Evolutionary conservation across 1,284 basidiomycete species (phyloP), one percentile per base, ranked within the genome.

Genomic region (Trametes polyzona): DNA sequence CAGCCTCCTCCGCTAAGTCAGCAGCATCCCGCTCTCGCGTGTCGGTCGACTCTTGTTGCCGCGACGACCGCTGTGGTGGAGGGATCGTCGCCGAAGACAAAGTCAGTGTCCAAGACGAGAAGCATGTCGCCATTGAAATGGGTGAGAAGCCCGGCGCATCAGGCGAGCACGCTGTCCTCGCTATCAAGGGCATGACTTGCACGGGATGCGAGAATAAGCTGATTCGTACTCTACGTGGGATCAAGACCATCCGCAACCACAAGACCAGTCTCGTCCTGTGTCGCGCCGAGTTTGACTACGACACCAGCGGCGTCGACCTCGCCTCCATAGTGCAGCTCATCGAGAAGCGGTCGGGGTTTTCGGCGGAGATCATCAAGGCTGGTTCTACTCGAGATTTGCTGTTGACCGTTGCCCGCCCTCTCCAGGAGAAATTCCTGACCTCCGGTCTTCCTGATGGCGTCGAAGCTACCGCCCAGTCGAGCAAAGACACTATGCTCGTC

Each of bases 181-280:
- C 71, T 3, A 59, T 72, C 49, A 68, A 68, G 44, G 71, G 71
- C 8, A 72, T 72, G 71, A 72, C 71, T 5, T 72, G 71, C 63
- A 70, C 67, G 7, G 71, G 71, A 2, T 72, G 71, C 61, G 71
- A 72, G 62, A 72, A 69, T 63, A 71, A 72, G 50, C 63, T 72
- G 33, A 69, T 65, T 17, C 61, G 65, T 39, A 63, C 63, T 8
- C 63, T 72, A 11, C 43, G 49, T 5, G 64, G 59, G 2, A 67
- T 69, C 33, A 52, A 66, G 2, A 36, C 64, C 30, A 60, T 71
- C 35, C 46, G 48, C 52, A 70, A 72, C 52, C 48, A 66, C 53
- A 72, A 72, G 69, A 69, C 69, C 1, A 71, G 71, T 52, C 61
- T 72, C n/a, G 69, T 72, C 16, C 62, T 71, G 6, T 66, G 65